Percentiles rank a stretch among this genome's conserved stretches.
Evolutionary conservation across 257 asterid species (phyloP).

Genomic region (Nicotiana sylvestris): DNA sequence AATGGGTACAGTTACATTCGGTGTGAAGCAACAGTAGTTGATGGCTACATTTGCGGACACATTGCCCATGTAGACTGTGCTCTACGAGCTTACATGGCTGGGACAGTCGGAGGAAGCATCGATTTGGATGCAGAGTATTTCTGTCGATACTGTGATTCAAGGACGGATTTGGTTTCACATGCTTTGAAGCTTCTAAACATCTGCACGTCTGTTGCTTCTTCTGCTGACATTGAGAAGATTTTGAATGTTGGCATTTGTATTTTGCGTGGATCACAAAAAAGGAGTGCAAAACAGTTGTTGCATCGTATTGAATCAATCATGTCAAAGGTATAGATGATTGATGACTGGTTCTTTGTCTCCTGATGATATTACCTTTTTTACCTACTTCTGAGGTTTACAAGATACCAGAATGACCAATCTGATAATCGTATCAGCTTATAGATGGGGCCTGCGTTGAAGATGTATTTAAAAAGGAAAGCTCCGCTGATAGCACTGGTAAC

Average conservation of each 20-base stretch:
- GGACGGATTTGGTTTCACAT: conserved; percentile 54
- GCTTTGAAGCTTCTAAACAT: conserved; percentile 38
- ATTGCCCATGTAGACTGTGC: conserved; percentile 72
- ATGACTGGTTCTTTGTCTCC: background rate
- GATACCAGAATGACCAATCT: background rate
- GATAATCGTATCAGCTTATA: background rate
- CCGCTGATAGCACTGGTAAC: background rate
- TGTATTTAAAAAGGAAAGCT: background rate
- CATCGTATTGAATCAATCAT: conserved; percentile 41
- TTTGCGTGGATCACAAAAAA: conserved; percentile 48
- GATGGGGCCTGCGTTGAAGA: background rate
- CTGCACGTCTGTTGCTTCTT: conserved; percentile 42
- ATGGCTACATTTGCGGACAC: conserved; percentile 62
- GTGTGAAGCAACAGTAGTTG: conserved; percentile 49
- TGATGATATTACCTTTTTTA: background rate
- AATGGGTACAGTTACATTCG: conserved; percentile 41
- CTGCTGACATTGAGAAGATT: conserved; percentile 40
- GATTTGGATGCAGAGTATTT: conserved; percentile 74
- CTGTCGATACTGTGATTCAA: conserved; percentile 82
- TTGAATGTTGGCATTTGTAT: conserved; percentile 42
- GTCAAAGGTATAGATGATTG: conserved; percentile 52
- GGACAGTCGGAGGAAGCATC: conserved; percentile 72
- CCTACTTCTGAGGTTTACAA: background rate
- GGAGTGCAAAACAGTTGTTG: conserved; percentile 44
- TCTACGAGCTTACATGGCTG: conserved; percentile 75